Evolutionary conservation across 2,329 filamentous ascomycete genomes (phyloP), one percentile per base, ranked within the genome.

Genomic region (Penicillium verrucosum): DNA sequence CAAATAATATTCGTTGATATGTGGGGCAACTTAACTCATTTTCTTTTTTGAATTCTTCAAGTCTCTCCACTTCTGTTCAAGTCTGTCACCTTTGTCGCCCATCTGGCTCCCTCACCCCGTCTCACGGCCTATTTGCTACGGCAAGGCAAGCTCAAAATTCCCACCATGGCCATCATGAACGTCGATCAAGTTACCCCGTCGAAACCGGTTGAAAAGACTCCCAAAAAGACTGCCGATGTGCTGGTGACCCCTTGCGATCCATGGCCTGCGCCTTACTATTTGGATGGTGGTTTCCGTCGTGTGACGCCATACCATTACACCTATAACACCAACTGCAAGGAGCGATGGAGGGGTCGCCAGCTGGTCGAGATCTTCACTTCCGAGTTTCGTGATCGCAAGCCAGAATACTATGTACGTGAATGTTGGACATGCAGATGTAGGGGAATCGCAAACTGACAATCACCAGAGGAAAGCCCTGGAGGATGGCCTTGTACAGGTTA

Each of bases 311-410:
- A 99, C 71, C 86, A 73, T 51, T 67, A 70, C 50, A 65, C 65
- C 45, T 73, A 70, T 36, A 73, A 68, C 45, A 66, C 65, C 11
- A 62, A 67, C 48, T 72, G 80, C 23, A 99, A 97, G 76, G 84
- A 96, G 77, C 83, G 94, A 73, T 99, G 94, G 94, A 84, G 93
- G 53, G 90, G 88, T 32, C 82, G 90, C 37, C 82, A 84, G 58
- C 78, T 99, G 45, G 80, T 96, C 50, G 91, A 97, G 46, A 89
- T 99, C 46, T 99, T 97, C 75, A 82, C 87, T 43, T 87, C 88
- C 70, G 94, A 99, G 74, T 99, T 99, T 71, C 85, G 94, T 65
- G 94, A 99, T 75, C 81, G 94, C 18, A 86, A 91, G 0, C 73
- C 86, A 32, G 88, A 89, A 66, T 99, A 99, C 77, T 99, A 97